Evolutionary conservation across 192 early-diverging fungal species (phyloP).

Genomic region (Piromyces finnis): DNA sequence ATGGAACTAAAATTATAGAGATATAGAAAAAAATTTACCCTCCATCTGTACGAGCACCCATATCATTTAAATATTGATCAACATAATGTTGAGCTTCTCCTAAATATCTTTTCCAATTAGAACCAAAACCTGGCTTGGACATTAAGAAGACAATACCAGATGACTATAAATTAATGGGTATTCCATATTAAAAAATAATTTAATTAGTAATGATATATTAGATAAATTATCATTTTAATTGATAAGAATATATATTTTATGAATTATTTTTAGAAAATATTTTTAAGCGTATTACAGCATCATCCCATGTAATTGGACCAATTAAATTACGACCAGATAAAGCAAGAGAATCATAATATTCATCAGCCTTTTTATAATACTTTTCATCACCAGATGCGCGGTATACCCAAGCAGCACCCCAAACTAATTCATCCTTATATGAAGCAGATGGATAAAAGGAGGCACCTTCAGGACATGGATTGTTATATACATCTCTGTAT

Average conservation of each 20-base stretch:
- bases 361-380: conserved; percentile 21
- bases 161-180: no score
- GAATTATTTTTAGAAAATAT: no score
- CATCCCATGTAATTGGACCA: conserved; percentile 28
- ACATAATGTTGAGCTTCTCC: background rate
- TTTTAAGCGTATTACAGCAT: conserved; percentile 22
- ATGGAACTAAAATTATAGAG: background rate
- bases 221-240: no score
- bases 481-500: conserved; percentile 19
- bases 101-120: background rate
- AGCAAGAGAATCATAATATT: conserved; percentile 11
- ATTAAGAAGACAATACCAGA: conserved; percentile 1
- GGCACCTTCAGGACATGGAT: conserved; percentile 9
- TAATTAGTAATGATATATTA: no score
- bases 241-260: no score
- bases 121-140: background rate
- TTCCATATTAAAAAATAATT: no score
- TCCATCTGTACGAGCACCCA: background rate
- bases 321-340: conserved; percentile 10
- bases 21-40: background rate
- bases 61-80: background rate
- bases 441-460: conserved; percentile 19
- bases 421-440: conserved; percentile 24
- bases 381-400: conserved; percentile 16
- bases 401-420: conserved; percentile 36